These are phyloP conservation scores for Cryptococcus jaspeensis DNA, from an alignment of 1,284 basidiomycete species.

Conservation along the genomic window DNA sequence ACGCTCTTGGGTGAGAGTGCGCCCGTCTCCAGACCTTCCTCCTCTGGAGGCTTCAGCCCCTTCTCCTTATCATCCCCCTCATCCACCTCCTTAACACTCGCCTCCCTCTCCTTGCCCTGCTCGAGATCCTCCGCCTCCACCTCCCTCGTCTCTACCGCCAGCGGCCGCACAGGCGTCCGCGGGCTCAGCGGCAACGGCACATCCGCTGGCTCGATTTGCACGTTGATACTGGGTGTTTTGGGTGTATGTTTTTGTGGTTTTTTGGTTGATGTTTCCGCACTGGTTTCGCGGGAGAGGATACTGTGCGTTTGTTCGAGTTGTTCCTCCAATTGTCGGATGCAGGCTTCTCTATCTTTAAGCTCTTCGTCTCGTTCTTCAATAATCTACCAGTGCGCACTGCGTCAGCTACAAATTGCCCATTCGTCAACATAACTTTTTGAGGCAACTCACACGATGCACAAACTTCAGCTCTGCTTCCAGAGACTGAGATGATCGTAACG, in stretches of 20 bases:
- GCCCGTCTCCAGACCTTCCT: conserved; percentile 3
- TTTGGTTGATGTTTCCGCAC: conserved; percentile 15
- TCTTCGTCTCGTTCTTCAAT: conserved; percentile 76
- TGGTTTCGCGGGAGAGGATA: conserved; percentile 38
- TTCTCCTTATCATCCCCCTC: neutral
- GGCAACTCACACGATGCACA: conserved; percentile 28
- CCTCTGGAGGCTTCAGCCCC: conserved; percentile 3
- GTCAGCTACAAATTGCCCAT: conserved; percentile 2
- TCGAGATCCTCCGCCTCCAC: neutral
- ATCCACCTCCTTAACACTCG: neutral
- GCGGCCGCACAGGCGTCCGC: neutral
- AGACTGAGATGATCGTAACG: conserved; percentile 67
- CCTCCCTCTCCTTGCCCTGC: neutral
- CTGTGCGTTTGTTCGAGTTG: conserved; percentile 48
- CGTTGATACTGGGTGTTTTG: conserved; percentile 8
- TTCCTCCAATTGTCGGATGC: conserved; percentile 73
- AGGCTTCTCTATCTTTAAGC: conserved; percentile 77
- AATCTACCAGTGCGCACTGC: conserved; percentile 44
- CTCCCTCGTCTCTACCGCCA: neutral
- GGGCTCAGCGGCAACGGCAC: conserved; percentile 24
- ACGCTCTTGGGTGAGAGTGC: conserved; percentile 17
- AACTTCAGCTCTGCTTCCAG: conserved; percentile 70
- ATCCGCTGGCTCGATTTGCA: conserved; percentile 8
- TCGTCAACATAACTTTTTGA: neutral
- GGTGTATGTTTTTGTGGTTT: neutral